phyloP scores from a whole-genome alignment of 805 yeast species.

The Myxozyma monticola region DNA sequence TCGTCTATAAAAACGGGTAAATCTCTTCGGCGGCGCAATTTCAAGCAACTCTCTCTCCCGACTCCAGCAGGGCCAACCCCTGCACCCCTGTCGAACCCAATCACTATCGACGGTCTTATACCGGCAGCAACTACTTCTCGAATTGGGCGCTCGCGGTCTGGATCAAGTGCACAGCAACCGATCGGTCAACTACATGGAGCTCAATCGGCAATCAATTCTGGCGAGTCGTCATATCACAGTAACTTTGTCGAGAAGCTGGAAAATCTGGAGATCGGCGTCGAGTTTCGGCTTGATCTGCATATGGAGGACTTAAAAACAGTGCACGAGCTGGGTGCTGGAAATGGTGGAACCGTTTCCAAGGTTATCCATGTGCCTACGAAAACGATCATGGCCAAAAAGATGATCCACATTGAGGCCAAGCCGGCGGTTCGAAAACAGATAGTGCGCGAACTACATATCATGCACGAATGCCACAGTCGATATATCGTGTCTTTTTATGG shows the following conservation, averaged over 20 bases:
- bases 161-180: too few species aligned
- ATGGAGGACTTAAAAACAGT: slow-evolving; percentile 71
- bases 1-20: too few species aligned
- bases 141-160: too few species aligned
- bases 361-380: slow-evolving; percentile 88
- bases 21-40: slow-evolving; percentile 58
- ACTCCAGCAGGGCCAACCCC: slow-evolving; percentile 28
- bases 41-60: slow-evolving; percentile 55
- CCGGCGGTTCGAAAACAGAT: slow-evolving; percentile 78
- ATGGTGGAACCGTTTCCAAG: slow-evolving; percentile 88
- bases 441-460: slow-evolving; percentile 79
- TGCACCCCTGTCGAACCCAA: slow-evolving; percentile 10
- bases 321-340: slow-evolving; percentile 85
- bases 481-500: slow-evolving; percentile 90
- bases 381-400: slow-evolving; percentile 85
- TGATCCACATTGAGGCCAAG: slow-evolving; percentile 81
- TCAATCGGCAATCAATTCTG: too few species aligned
- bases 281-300: slow-evolving; percentile 52
- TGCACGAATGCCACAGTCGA: slow-evolving; percentile 82
- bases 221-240: slow-evolving; percentile 38
- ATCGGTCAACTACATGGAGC: too few species aligned
- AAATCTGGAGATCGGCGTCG: slow-evolving; percentile 54
- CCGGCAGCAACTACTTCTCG: too few species aligned
- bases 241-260: slow-evolving; percentile 45
- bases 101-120: too few species aligned